Base-by-base conservation (phyloP, 2,329 filamentous ascomycete genomes). In the Ophiocordyceps polyrhachis-furcata region DNA sequence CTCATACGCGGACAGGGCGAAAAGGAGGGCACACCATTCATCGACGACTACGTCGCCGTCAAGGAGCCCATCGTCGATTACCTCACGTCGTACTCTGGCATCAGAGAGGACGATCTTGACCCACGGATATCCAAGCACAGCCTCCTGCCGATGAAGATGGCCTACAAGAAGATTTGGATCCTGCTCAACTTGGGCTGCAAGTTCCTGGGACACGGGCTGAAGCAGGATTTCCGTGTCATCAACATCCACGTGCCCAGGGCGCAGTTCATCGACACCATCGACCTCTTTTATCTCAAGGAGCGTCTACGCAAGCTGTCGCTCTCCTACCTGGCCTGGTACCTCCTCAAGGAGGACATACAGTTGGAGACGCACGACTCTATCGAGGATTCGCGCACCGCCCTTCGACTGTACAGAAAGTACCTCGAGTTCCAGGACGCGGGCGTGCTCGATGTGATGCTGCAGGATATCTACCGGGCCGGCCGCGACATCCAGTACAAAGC, bases 131-230 rank as follows among this genome's bases (percentile, higher is more conserved):
- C 83, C 40, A 75, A 73, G 45, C 89, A 94, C 61, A 85, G 86
- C 45, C 74, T 96, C 0, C 79, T 96, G 9, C 74, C 83, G 2
- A 71, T 96, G 38, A 98, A 98, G 59, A 75, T 83, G 47, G 88
- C 85, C 1, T 98, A 96, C 70, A 98, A 98, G 64, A 95, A 95
- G 61, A 77, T 98, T 28, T 98, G 93, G 93, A 76, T 96, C 15
- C 71, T 98, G 17, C 74, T 98, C 29, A 98, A 98, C 57, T 71
- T 96, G 0, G 91, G 91, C 42, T 94, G 87, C 63, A 77, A 84
- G 49, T 98, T 98, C 58, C 74, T 98, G 5, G 91, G 91, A 2
- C 91, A 98, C 56, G 89, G 89, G 4, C 70, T 98, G 40, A 85
- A 85, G 52, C 89, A 91, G 53, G 91, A 98, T 62, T 96, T 98